Evolutionary conservation across 345 rosid species (phyloP).

Genomic region (Eucalyptus sp.): DNA sequence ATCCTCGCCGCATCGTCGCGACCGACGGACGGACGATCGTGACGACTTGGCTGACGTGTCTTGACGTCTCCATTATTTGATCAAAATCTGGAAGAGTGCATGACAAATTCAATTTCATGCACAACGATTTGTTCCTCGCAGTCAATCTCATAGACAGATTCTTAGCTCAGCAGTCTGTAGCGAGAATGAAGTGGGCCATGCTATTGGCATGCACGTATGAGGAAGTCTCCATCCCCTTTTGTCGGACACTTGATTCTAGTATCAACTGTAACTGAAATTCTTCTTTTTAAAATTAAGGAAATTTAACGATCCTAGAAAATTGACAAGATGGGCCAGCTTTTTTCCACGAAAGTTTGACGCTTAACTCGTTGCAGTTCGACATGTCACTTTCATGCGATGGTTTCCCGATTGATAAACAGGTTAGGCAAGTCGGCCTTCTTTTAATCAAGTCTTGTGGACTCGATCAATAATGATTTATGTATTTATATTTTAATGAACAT

Average conservation of each 20-base stretch:
- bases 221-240: constrained; percentile 76
- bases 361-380: constrained; percentile 57
- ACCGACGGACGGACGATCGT: too few relatives aligned
- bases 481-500: not conserved
- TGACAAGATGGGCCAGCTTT: not conserved
- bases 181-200: constrained; percentile 79
- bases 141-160: too few relatives aligned
- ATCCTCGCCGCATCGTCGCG: too few relatives aligned
- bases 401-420: constrained; percentile 65
- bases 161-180: constrained; percentile 32
- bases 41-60: too few relatives aligned
- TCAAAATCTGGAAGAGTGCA: constrained; percentile 13
- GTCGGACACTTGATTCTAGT: constrained; percentile 51
- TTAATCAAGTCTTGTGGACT: not conserved
- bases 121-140: too few relatives aligned
- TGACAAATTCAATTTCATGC: too few relatives aligned
- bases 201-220: constrained; percentile 87
- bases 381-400: constrained; percentile 15
- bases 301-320: not conserved
- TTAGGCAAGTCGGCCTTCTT: not conserved
- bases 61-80: not conserved
- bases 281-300: too few relatives aligned
- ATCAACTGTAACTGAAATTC: not conserved
- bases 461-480: not conserved
- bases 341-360: constrained; percentile 66